Evolutionary conservation across 2,329 filamentous ascomycete species (phyloP).

Genomic region (Trichoderma atroviride): DNA sequence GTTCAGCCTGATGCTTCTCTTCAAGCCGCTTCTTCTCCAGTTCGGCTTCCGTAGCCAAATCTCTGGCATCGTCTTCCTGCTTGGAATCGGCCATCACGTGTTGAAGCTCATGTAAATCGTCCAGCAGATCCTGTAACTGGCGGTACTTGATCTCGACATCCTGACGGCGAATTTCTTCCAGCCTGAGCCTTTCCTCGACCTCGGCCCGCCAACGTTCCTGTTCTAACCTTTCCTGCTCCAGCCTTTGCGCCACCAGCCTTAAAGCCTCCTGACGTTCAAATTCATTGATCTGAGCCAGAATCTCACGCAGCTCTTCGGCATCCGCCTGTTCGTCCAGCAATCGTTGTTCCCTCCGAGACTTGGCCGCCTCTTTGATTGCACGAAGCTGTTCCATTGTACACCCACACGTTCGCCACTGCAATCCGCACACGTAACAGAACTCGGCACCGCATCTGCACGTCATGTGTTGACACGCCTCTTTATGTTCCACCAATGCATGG

Average conservation of each 20-base stretch:
- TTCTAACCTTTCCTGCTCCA: constrained; percentile 43
- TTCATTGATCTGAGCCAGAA: constrained; percentile 51
- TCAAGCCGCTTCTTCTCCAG: constrained; percentile 37
- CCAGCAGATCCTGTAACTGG: constrained; percentile 42
- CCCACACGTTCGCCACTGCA: constrained; percentile 71
- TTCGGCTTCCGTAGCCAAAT: constrained; percentile 33
- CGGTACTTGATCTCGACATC: constrained; percentile 45
- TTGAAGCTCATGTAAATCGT: constrained; percentile 48
- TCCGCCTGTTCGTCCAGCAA: constrained; percentile 40
- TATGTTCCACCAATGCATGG: constrained; percentile 72
- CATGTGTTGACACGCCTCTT: constrained; percentile 83
- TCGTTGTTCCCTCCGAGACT: constrained; percentile 41
- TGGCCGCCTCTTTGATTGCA: constrained; percentile 44
- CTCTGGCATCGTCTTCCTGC: constrained; percentile 43
- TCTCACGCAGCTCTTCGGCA: constrained; percentile 42
- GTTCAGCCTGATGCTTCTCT: constrained; percentile 40
- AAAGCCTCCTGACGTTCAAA: constrained; percentile 51
- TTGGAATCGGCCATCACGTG: constrained; percentile 41
- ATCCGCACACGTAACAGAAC: constrained; percentile 82
- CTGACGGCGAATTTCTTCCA: constrained; percentile 46
- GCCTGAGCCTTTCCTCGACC: constrained; percentile 43
- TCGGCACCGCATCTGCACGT: constrained; percentile 79
- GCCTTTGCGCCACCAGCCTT: constrained; percentile 44
- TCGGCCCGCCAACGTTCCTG: constrained; percentile 44
- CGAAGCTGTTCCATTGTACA: constrained; percentile 58